phyloP scores from a whole-genome alignment of 2,329 filamentous ascomycete genomes.

The Aurifilum marmelostoma region DNA sequence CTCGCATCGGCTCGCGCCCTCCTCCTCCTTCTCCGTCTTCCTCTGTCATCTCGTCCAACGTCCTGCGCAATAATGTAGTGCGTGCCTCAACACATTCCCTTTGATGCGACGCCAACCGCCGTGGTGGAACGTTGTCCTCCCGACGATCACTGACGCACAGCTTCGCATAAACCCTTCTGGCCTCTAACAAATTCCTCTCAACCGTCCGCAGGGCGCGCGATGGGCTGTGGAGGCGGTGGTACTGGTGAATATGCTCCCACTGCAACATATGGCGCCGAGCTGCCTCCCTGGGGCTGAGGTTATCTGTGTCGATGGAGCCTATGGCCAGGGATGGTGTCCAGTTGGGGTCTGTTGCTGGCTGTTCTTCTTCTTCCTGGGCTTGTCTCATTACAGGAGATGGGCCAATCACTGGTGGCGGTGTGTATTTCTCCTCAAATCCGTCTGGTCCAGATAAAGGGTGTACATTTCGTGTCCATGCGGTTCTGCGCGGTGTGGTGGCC shows the following conservation, averaged over 20 bases:
- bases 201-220: not conserved
- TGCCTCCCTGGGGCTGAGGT: slow-evolving; percentile 42
- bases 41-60: not conserved
- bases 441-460: not conserved
- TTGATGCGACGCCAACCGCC: slow-evolving; percentile 34
- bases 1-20: slow-evolving; percentile 41
- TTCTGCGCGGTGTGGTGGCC: slow-evolving; percentile 13
- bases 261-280: slow-evolving; percentile 44
- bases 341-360: slow-evolving; percentile 33
- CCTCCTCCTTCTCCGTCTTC: not conserved
- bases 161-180: slow-evolving; percentile 15
- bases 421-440: not conserved
- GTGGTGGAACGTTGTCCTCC: slow-evolving; percentile 2
- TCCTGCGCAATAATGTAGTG: slow-evolving; percentile 35
- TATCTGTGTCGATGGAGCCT: slow-evolving; percentile 41
- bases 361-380: not conserved
- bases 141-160: slow-evolving; percentile 15
- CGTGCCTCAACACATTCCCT: slow-evolving; percentile 39
- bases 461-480: not conserved
- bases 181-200: not conserved
- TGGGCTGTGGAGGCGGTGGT: slow-evolving; percentile 2
- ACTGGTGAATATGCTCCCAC: slow-evolving; percentile 32
- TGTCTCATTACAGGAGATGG: not conserved
- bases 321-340: slow-evolving; percentile 40
- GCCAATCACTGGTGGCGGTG: not conserved